Percentiles rank a stretch among this genome's conserved stretches.
Conservation (phyloP, 176 grass and related monocot species). For the Ampelocalamus luodianensis region DNA sequence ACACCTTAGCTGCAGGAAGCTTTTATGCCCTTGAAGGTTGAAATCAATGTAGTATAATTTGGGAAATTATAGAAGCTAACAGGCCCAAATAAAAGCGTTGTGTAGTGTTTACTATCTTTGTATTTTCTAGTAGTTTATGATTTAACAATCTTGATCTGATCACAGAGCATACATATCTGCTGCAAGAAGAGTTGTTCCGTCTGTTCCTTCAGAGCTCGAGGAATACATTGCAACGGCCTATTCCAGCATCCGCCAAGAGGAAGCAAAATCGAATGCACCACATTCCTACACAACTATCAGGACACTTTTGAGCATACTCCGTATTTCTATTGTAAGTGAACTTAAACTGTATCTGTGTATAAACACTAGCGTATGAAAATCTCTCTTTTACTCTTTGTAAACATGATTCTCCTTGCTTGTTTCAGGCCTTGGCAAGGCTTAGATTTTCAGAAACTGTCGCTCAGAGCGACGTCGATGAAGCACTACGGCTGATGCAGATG, state of each 20-base stretch:
- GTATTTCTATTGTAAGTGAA: conserved; percentile 93
- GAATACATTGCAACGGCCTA: conserved; percentile 98
- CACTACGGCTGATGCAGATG: conserved; percentile 96
- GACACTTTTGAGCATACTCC: conserved; percentile 95
- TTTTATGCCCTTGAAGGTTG: background rate
- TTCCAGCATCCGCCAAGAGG: conserved; percentile 97
- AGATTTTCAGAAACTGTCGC: conserved; percentile 87
- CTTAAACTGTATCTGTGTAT: background rate
- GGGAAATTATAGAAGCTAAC: background rate
- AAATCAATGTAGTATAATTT: background rate
- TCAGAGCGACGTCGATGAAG: conserved; percentile 94
- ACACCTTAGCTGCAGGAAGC: conserved; percentile 8
- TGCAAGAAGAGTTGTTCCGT: conserved; percentile 83
- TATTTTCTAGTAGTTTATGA: conserved; percentile 13
- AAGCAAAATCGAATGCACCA: conserved; percentile 98
- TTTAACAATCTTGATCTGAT: conserved; percentile 41
- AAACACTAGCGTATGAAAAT: background rate
- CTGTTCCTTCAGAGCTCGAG: conserved; percentile 84
- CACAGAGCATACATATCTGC: conserved; percentile 96
- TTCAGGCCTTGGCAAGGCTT: conserved; percentile 94
- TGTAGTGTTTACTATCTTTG: background rate
- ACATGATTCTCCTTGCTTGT: background rate
- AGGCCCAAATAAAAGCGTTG: conserved; percentile 16
- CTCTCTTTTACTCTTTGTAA: background rate
- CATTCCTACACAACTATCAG: conserved; percentile 96